Conservation (phyloP, 331 rosid genomes). For the Arachis monticola region DNA sequence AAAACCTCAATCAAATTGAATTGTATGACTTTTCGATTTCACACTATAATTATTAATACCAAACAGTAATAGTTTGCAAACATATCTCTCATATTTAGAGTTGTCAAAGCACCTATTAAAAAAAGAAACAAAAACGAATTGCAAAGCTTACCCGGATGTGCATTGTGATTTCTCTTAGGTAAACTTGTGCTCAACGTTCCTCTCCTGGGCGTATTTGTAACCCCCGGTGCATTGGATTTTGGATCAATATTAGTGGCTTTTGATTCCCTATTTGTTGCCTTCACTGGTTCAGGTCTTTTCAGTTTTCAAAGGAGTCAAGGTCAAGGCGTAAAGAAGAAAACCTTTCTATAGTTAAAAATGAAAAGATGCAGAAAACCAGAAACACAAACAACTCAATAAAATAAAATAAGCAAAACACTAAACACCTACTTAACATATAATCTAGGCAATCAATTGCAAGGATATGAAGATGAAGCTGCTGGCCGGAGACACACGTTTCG, state of each 20-base stretch:
- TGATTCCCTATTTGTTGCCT: constrained; percentile 51
- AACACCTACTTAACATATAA: constrained; percentile 9
- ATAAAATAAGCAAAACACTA: not conserved
- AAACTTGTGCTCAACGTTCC: constrained; percentile 42
- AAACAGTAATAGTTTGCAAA: not conserved
- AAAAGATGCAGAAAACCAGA: constrained; percentile 26
- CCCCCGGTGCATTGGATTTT: constrained; percentile 46
- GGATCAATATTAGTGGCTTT: constrained; percentile 53
- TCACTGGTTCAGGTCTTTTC: constrained; percentile 60
- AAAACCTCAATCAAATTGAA: constrained; percentile 24
- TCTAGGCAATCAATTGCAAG: constrained; percentile 49
- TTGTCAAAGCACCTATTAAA: constrained; percentile 17
- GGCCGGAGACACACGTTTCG: constrained; percentile 73
- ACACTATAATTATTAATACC: not conserved
- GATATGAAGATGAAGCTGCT: constrained; percentile 78
- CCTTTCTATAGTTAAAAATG: constrained; percentile 28
- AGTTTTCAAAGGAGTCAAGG: constrained; percentile 68
- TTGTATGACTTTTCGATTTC: constrained; percentile 18
- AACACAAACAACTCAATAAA: constrained; percentile 16
- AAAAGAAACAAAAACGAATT: constrained; percentile 2
- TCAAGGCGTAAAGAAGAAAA: not conserved
- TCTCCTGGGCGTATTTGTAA: constrained; percentile 49
- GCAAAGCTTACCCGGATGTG: constrained; percentile 54
- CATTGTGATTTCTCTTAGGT: constrained; percentile 57
- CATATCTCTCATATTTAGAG: constrained; percentile 14